These are phyloP conservation scores for Verruconis gallopava DNA, from an alignment of 2,329 filamentous ascomycete genomes.

Conservation along the genomic window DNA sequence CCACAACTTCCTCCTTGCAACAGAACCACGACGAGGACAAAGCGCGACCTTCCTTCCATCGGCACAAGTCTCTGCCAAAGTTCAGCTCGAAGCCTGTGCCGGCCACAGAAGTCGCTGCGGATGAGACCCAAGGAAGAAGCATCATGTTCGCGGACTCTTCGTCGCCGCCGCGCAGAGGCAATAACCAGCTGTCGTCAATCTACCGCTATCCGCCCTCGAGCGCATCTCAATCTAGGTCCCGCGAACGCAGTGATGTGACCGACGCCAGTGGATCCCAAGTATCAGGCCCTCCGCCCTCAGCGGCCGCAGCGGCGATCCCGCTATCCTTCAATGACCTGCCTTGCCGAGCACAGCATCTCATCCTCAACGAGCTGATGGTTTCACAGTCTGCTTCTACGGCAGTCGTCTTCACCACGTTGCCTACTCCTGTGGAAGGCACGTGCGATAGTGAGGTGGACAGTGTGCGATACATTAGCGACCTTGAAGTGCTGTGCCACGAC, in stretches of 20 bases:
- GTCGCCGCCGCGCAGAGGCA: constrained; percentile 11
- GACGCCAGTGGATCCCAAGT: constrained; percentile 34
- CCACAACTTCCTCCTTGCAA: not conserved
- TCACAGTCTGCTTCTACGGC: constrained; percentile 44
- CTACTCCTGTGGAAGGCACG: constrained; percentile 67
- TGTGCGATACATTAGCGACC: constrained; percentile 60
- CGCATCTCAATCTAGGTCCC: constrained; percentile 7
- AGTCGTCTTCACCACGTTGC: constrained; percentile 71
- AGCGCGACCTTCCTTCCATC: constrained; percentile 36
- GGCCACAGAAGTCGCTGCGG: constrained; percentile 50
- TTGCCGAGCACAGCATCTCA: constrained; percentile 71
- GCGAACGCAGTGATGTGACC: not conserved
- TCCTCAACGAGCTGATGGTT: constrained; percentile 72
- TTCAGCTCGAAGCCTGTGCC: constrained; percentile 66
- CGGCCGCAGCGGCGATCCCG: constrained; percentile 48
- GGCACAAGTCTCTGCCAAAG: constrained; percentile 44
- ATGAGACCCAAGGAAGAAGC: constrained; percentile 40
- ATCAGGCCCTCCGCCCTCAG: no score
- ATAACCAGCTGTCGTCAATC: not conserved
- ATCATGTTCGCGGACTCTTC: constrained; percentile 58
- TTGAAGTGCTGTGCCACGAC: constrained; percentile 65
- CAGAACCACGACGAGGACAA: not conserved
- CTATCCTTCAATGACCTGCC: constrained; percentile 80
- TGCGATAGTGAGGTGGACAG: constrained; percentile 56
- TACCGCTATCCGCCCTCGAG: not conserved